Evolutionary conservation across 345 rosid genomes (phyloP).

Genomic region (Populus alba): DNA sequence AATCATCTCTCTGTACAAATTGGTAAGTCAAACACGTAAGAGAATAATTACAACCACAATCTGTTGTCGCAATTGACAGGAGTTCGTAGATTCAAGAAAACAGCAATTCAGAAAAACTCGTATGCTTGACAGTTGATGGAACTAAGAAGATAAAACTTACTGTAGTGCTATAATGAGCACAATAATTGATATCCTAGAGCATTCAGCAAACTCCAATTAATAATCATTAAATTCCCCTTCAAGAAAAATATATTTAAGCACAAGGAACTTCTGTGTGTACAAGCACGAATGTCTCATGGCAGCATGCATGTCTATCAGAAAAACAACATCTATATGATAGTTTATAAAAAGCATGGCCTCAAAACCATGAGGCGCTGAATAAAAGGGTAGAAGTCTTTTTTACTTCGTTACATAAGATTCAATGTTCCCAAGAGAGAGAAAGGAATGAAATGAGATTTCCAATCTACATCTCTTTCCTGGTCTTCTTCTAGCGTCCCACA

Average conservation of each 20-base stretch:
- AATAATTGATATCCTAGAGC: not conserved
- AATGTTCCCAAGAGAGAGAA: not conserved
- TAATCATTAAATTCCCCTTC: not conserved
- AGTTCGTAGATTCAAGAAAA: not conserved
- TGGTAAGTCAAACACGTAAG: not conserved
- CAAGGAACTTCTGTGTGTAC: not conserved
- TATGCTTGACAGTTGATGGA: not conserved
- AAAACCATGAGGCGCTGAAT: not conserved
- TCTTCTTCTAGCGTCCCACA: too few species aligned
- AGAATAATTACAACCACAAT: not conserved
- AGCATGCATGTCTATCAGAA: not conserved
- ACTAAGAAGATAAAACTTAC: not conserved
- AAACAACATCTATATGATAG: not conserved
- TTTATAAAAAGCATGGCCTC: not conserved
- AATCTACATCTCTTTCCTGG: not conserved
- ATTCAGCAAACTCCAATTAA: not conserved
- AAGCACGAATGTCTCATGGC: not conserved
- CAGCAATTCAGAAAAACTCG: not conserved
- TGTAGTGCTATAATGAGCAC: not conserved
- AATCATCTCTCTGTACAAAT: conserved; percentile 28
- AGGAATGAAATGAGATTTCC: not conserved
- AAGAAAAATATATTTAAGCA: not conserved
- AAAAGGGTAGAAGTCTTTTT: not conserved
- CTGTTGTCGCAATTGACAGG: not conserved
- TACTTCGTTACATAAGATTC: not conserved